These are phyloP conservation scores for Sugiyamaella sp. DNA, from an alignment of 1,139 yeast species.

Conservation along the genomic window DNA sequence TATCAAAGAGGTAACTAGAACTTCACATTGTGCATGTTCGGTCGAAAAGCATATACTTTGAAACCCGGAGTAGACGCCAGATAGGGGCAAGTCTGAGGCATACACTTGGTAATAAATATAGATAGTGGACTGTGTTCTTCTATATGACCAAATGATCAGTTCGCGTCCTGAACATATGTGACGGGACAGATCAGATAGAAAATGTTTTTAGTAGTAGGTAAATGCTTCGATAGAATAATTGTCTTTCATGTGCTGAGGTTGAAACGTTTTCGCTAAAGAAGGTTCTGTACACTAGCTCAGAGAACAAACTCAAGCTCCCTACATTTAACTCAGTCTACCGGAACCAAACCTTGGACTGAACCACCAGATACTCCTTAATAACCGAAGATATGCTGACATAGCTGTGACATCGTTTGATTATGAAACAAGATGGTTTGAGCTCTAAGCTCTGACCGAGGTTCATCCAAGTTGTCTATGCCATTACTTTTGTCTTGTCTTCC, in stretches of 20 bases:
- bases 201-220: too few relatives aligned
- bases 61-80: not conserved
- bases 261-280: slow-evolving; percentile 2
- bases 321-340: not conserved
- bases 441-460: slow-evolving; percentile 6
- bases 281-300: not conserved
- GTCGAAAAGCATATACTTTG: not conserved
- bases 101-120: too few relatives aligned
- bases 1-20: not conserved
- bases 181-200: too few relatives aligned
- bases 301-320: not conserved
- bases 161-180: too few relatives aligned
- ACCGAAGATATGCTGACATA: not conserved
- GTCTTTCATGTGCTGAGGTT: not conserved
- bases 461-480: not conserved
- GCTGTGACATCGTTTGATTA: slow-evolving; percentile 12
- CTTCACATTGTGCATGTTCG: not conserved
- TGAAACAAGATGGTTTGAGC: slow-evolving; percentile 9
- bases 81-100: not conserved
- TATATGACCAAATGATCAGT: too few relatives aligned
- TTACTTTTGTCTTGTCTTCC: not conserved
- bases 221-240: too few relatives aligned
- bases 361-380: not conserved
- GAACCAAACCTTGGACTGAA: not conserved
- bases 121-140: too few relatives aligned